Base-by-base conservation (phyloP, 768 basidiomycete genomes). In the Russula abietina region DNA sequence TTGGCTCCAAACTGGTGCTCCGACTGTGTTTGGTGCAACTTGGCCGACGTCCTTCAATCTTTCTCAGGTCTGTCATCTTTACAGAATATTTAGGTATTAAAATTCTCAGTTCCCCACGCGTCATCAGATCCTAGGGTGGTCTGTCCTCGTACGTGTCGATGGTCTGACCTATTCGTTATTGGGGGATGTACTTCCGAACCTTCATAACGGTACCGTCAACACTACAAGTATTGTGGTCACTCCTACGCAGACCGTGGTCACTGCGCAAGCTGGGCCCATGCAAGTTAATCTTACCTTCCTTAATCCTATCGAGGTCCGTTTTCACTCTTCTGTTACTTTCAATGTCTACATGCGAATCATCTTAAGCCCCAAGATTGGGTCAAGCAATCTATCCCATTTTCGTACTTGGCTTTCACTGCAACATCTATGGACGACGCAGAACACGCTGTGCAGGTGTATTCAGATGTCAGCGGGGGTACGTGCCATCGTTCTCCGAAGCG, bases 361-460 rank as follows among this genome's bases (percentile, higher is more conserved):
- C 3, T 17, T 16, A 26, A 76, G 74, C 74, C 76, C 0, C 67
- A 69, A 12, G 74, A 78, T 63, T 71, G 73, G 59, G 72, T 75
- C 53, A 69, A 69, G 26, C 75, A 77, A 58, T 77, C 77, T 1
- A 57, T 78, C 2, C 76, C 77, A 2, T 77, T 78, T 64, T 73
- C 76, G 10, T 78, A 78, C 61, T 33, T 77, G 17, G 65, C 71
- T 9, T 61, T 78, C 10, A 68, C 70, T 6, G 75, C 71, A 11
- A 46, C 28, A 5, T 66, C 76, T 0, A 64, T 67, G 24, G 76
- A 78, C 54, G 74, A 72, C 4, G 63, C 62, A 14, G 33, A 70
- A 14, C 77, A 78, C 60, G 16, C 30, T 14, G 72, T 77, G 2
- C 73, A 77, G 58, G 67, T 77, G 5, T 78, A 77, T 61, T 72